A percentile compares a stretch with the other conserved stretches of the same genome.
Conservation (phyloP, 1,139 yeast species). For the Saccharomyces hybrid region DNA sequence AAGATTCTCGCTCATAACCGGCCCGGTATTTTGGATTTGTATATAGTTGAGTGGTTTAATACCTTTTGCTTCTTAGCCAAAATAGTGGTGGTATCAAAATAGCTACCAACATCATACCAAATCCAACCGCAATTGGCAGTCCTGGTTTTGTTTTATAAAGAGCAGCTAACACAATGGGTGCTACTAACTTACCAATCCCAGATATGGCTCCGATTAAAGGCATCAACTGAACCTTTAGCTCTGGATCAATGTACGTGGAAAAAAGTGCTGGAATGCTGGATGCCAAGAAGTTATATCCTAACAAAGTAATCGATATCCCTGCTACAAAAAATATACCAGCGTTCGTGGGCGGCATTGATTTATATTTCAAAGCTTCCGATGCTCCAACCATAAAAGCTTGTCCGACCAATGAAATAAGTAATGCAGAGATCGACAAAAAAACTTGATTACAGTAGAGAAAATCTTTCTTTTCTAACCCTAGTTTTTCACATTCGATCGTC, state of each 20-base stretch:
- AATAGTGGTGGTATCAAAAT: conserved; percentile 4
- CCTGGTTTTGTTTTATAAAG: conserved; percentile 7
- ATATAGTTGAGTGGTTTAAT: too few species aligned
- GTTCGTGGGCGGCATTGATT: conserved; percentile 4
- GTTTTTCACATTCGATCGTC: neutral
- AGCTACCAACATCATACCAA: conserved; percentile 7
- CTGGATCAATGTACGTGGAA: conserved; percentile 7
- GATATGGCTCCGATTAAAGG: conserved; percentile 8
- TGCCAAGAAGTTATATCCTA: conserved; percentile 8
- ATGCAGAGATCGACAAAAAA: conserved; percentile 5
- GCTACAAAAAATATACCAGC: conserved; percentile 7
- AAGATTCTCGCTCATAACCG: too few species aligned
- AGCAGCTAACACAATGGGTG: conserved; percentile 8
- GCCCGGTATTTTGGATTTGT: too few species aligned
- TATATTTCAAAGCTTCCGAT: conserved; percentile 3
- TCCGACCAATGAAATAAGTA: conserved; percentile 4
- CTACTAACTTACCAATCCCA: conserved; percentile 7
- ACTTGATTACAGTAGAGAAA: conserved; percentile 4
- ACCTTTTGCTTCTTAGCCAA: too few species aligned
- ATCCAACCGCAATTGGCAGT: conserved; percentile 5
- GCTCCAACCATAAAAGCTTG: conserved; percentile 9
- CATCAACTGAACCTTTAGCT: conserved; percentile 6
- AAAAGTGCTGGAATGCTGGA: conserved; percentile 8
- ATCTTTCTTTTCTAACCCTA: neutral
- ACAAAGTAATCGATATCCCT: conserved; percentile 6